Evolutionary conservation across 2,329 filamentous ascomycete species (phyloP).

Genomic region (Neopestalotiopsis rosae): DNA sequence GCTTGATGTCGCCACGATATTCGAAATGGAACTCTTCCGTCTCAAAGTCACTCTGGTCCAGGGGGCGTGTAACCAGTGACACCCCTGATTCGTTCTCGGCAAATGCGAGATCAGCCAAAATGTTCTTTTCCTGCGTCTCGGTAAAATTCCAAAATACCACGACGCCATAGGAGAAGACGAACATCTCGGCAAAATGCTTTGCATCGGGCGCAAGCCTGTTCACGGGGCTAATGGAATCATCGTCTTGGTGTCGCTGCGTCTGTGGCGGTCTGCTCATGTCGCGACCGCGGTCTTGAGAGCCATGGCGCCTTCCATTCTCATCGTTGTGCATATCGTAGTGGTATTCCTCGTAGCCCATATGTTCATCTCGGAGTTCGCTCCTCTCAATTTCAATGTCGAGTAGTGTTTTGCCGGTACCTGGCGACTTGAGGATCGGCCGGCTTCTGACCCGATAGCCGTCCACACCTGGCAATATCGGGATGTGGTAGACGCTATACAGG

Average conservation of each 20-base stretch:
- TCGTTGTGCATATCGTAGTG: slow-evolving; percentile 57
- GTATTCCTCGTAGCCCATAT: slow-evolving; percentile 88
- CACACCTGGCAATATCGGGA: slow-evolving; percentile 82
- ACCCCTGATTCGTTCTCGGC: slow-evolving; percentile 69
- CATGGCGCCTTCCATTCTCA: slow-evolving; percentile 28
- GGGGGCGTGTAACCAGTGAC: slow-evolving; percentile 76
- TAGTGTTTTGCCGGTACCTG: slow-evolving; percentile 86
- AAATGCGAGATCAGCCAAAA: slow-evolving; percentile 93
- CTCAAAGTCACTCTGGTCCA: slow-evolving; percentile 91
- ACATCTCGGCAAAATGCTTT: slow-evolving; percentile 90
- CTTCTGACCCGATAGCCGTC: slow-evolving; percentile 90
- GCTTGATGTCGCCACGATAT: slow-evolving; percentile 84
- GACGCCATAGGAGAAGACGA: slow-evolving; percentile 95
- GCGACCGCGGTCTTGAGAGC: slow-evolving; percentile 24
- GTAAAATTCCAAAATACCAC: slow-evolving; percentile 99
- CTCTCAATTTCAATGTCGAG: slow-evolving; percentile 95
- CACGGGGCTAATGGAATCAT: slow-evolving; percentile 53
- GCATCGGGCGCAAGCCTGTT: slow-evolving; percentile 71
- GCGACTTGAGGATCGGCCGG: slow-evolving; percentile 89
- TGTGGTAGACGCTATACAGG: slow-evolving; percentile 91
- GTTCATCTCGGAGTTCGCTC: slow-evolving; percentile 86
- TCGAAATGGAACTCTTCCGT: slow-evolving; percentile 99
- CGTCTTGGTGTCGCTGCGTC: slow-evolving; percentile 30
- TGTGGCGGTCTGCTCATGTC: slow-evolving; percentile 33
- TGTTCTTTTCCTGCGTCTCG: slow-evolving; percentile 93